These are phyloP conservation scores for Alternaria dauci DNA, from an alignment of 2,329 filamentous ascomycete species.

Conservation along the genomic window DNA sequence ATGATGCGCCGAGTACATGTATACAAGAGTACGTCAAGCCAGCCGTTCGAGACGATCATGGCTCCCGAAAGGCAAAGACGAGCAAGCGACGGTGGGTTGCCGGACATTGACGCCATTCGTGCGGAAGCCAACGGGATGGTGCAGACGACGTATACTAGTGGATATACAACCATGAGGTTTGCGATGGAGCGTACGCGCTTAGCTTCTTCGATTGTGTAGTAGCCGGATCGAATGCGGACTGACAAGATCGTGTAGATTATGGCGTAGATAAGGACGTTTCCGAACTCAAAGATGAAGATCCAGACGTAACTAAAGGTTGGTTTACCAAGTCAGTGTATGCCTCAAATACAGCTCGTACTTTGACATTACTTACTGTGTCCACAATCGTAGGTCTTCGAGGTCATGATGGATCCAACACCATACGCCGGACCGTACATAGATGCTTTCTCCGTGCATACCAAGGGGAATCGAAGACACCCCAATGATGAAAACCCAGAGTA, in stretches of 20 bases:
- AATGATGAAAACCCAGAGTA: constrained; percentile 68
- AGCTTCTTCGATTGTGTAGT: constrained; percentile 46
- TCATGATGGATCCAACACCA: constrained; percentile 72
- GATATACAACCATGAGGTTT: constrained; percentile 72
- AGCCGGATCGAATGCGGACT: constrained; percentile 48
- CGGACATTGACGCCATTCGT: constrained; percentile 69
- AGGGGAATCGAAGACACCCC: constrained; percentile 64
- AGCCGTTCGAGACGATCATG: constrained; percentile 66
- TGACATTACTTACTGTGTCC: constrained; percentile 56
- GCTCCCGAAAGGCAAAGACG: constrained; percentile 63
- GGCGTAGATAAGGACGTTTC: constrained; percentile 61
- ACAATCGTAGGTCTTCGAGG: constrained; percentile 64
- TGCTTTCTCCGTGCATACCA: constrained; percentile 52
- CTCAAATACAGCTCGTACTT: background rate
- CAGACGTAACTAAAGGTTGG: constrained; percentile 61
- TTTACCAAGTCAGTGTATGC: background rate
- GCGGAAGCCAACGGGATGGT: constrained; percentile 72
- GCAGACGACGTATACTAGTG: constrained; percentile 73
- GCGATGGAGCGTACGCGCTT: constrained; percentile 53
- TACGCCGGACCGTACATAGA: constrained; percentile 71
- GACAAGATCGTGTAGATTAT: constrained; percentile 53
- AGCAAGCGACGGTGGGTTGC: constrained; percentile 54
- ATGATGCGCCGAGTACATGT: constrained; percentile 65
- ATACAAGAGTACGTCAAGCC: constrained; percentile 67
- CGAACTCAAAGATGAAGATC: constrained; percentile 66